Base-by-base conservation (phyloP, 2,329 filamentous ascomycete species). In the Claviceps sp. region DNA sequence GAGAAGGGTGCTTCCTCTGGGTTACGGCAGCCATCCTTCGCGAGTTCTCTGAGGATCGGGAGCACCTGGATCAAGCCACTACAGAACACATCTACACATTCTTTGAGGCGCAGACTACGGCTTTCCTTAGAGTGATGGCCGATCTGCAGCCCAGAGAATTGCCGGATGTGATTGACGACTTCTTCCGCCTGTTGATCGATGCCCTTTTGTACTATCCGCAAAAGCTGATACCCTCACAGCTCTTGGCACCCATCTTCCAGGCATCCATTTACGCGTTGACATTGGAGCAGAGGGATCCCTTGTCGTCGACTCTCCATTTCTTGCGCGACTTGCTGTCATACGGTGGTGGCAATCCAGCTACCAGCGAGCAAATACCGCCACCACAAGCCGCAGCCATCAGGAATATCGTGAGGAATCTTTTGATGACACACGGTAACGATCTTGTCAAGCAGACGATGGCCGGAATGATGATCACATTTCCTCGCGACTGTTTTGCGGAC, bases 401-500 rank as follows among this genome's bases (percentile, higher is more conserved):
- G 58, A 74, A 75, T 37, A 78, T 83, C 7, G 85, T 97, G 53
- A 86, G 85, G 66, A 76, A 79, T 54, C 76, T 96, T 50, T 71
- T 95, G 23, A 57, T 76, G 2, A 71, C 75, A 1, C 82, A 89
- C 56, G 89, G 93, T 39, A 83, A 88, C 61, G 72, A 81, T 52
- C 74, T 98, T 29, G 83, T 93, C 7, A 91, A 95, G 68, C 86
- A 90, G 56, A 83, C 95, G 53, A 77, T 98, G 71, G 93, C 90
- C 1, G 93, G 93, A 54, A 95, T 98, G 90, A 97, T 98, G 91
- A 96, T 96, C 66, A 94, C 86, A 0, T 98, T 98, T 70, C 94
- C 93, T 0, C 81, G 87, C 44, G 93, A 97, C 66, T 96, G 90
- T 69, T 95, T 97, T 63, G 84, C 90, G 0, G 93, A 98, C 64